Base-by-base conservation (phyloP, 495 filamentous ascomycete species). In the Podospora conica region DNA sequence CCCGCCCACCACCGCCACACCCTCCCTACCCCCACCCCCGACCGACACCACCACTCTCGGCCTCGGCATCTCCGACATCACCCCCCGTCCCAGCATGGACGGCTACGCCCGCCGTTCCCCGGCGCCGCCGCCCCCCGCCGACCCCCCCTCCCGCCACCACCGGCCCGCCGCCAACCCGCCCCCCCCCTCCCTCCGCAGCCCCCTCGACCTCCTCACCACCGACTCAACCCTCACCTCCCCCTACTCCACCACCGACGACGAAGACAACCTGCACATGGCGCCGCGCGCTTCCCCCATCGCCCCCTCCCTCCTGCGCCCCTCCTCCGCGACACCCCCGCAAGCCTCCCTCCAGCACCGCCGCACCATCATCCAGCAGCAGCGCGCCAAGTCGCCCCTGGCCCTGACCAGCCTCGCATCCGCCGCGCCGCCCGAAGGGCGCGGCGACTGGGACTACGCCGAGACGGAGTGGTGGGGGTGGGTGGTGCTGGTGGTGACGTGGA, bases 401-500 rank as follows among this genome's bases (percentile, higher is more conserved):
- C 60, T 81, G 68, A 65, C 70, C 12, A 68, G 69, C 33, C 77
- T 78, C 9, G 73, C 77, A 29, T 71, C 81, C 0, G 71, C 82
- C 12, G 76, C 80, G 28, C 77, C 81, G 10, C 69, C 79, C 0
- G 73, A 75, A 5, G 64, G 71, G 8, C 73, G 77, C 22, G 80
- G 78, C 9, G 86, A 88, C 60, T 91, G 89, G 87, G 91, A 96
- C 77, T 96, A 96, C 73, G 86, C 87, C 57, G 93, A 97, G 78
- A 98, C 95, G 18, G 92, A 90, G 71, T 95, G 89, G 87, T 98
- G 93, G 93, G 95, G 95, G 3, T 98, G 92, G 91, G 88, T 96
- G 1, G 88, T 98, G 4, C 81, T 98, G 25, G 77, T 89, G 33
- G 87, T 89, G 61, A 98, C 95, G 1, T 98, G 95, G 95, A 75